phyloP scores from a whole-genome alignment of 768 basidiomycete genomes.

The Leccinum pellstonianum region DNA sequence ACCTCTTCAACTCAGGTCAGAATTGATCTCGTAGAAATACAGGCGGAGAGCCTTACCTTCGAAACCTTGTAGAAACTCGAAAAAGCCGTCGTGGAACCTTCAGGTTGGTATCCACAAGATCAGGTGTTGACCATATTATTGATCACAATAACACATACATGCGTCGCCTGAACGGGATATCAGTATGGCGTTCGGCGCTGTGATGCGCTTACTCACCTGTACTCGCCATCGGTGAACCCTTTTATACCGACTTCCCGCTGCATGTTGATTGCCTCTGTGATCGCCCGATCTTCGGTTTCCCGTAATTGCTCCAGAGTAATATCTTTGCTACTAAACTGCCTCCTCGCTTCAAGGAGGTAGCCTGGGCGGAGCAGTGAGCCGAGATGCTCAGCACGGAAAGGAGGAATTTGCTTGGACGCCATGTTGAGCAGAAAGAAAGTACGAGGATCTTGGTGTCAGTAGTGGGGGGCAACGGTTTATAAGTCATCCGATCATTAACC shows the following conservation, averaged over 20 bases:
- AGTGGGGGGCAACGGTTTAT: background rate
- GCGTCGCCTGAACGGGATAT: background rate
- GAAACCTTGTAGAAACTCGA: background rate
- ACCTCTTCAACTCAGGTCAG: background rate
- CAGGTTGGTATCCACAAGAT: background rate
- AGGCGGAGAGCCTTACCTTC: background rate
- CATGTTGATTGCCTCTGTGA: slow-evolving; percentile 35
- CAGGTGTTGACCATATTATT: background rate
- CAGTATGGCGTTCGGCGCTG: background rate
- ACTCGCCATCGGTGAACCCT: slow-evolving; percentile 44
- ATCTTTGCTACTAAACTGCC: slow-evolving; percentile 35
- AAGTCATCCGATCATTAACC: background rate
- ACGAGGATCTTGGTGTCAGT: slow-evolving; percentile 1
- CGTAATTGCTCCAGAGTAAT: slow-evolving; percentile 35
- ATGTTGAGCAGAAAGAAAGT: slow-evolving; percentile 6
- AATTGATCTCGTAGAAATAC: background rate
- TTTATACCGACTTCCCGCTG: slow-evolving; percentile 43
- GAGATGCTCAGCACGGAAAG: slow-evolving; percentile 47
- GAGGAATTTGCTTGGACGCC: slow-evolving; percentile 31
- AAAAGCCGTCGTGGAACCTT: background rate
- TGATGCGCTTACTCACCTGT: slow-evolving; percentile 29
- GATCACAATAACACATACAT: background rate
- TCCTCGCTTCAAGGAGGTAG: slow-evolving; percentile 38
- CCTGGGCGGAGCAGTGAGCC: slow-evolving; percentile 45
- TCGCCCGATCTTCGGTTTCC: slow-evolving; percentile 40